phyloP scores from a whole-genome alignment of 2,329 filamentous ascomycete species.

The Huntiella abstrusa region DNA sequence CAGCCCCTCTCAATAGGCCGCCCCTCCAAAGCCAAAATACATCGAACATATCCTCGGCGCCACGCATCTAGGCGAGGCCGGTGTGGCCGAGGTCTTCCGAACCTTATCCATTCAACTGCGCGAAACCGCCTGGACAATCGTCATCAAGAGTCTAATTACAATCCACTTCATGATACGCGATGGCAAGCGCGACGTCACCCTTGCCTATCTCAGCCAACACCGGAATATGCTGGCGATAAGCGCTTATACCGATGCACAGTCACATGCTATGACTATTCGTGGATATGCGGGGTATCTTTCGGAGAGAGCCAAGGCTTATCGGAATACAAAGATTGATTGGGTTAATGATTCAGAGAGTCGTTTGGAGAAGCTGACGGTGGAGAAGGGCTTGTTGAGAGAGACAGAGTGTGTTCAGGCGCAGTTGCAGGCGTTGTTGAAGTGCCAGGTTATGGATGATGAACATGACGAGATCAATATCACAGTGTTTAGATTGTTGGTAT shows the following conservation, averaged over 20 bases:
- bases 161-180: conserved; percentile 96
- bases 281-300: conserved; percentile 78
- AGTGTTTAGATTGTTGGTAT: conserved; percentile 75
- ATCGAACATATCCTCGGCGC: conserved; percentile 95
- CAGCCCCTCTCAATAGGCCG: conserved; percentile 19
- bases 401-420: conserved; percentile 82
- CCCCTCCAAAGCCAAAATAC: conserved; percentile 96
- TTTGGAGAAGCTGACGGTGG: conserved; percentile 69
- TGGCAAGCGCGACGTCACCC: conserved; percentile 72
- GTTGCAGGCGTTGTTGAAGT: conserved; percentile 68
- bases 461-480: conserved; percentile 94
- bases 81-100: conserved; percentile 88
- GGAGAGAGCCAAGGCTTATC: conserved; percentile 63
- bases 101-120: conserved; percentile 73
- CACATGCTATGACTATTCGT: conserved; percentile 84
- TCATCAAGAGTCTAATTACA: conserved; percentile 93
- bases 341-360: conserved; percentile 66
- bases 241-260: conserved; percentile 84
- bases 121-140: conserved; percentile 98
- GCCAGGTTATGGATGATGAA: conserved; percentile 71
- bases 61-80: conserved; percentile 84
- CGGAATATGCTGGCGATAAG: conserved; percentile 73
- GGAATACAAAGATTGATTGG: conserved; percentile 75
- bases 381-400: conserved; percentile 81
- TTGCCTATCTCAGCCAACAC: conserved; percentile 67